phyloP scores from a whole-genome alignment of 495 filamentous ascomycete genomes.

The Hypoxylon fuscum region DNA sequence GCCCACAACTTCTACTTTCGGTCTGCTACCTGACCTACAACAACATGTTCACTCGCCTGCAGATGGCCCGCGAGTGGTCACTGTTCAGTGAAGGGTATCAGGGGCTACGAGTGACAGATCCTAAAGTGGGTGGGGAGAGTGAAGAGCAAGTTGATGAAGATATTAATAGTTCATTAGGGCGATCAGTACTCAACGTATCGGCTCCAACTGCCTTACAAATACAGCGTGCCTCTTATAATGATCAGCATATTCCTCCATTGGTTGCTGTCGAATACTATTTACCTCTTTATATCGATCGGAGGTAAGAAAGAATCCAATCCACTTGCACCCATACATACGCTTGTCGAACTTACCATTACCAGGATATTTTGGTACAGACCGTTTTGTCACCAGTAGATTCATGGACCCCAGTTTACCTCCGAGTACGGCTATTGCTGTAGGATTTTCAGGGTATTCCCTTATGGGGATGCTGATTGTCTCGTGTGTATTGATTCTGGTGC shows the following conservation, averaged over 20 bases:
- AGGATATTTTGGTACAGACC: constrained; percentile 29
- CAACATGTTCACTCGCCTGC: constrained; percentile 40
- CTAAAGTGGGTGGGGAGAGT: constrained; percentile 27
- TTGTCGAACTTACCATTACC: neutral
- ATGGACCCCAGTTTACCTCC: constrained; percentile 27
- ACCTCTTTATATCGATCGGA: constrained; percentile 27
- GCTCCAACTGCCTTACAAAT: constrained; percentile 41
- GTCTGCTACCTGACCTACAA: constrained; percentile 49
- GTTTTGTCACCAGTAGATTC: neutral
- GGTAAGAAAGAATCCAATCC: constrained; percentile 11
- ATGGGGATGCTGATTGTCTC: constrained; percentile 13
- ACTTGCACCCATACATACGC: neutral
- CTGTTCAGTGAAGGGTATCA: constrained; percentile 42
- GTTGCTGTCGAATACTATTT: constrained; percentile 35
- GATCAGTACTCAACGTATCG: constrained; percentile 52
- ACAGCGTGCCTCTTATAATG: constrained; percentile 35
- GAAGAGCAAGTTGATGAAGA: neutral
- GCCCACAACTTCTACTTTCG: constrained; percentile 55
- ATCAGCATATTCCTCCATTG: constrained; percentile 33
- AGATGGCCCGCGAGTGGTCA: constrained; percentile 37
- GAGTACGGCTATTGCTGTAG: constrained; percentile 28
- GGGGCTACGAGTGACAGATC: constrained; percentile 57
- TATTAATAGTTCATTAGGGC: constrained; percentile 22
- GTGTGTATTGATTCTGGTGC: constrained; percentile 20
- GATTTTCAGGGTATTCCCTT: constrained; percentile 28